Evolutionary conservation across 768 basidiomycete genomes (phyloP), one percentile per base, ranked within the genome.

Genomic region (Mycena latifolia): DNA sequence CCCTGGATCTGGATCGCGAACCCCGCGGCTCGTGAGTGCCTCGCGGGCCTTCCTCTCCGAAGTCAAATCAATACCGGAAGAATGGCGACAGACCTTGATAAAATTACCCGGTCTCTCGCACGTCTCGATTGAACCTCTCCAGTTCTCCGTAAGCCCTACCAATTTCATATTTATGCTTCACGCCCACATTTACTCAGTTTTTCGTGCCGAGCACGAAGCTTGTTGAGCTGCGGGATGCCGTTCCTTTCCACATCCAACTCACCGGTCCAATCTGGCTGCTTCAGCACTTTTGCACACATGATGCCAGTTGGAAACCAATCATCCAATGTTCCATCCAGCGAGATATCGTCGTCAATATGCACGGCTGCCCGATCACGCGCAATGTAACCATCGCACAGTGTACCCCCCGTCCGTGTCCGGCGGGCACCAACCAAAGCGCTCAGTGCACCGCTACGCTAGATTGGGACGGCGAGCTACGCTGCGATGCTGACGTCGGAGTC

Each of bases 391-490:
- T 60, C 27, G 37, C 10, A 2, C 17, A 52, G 14, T 51, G 33
- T 33, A 2, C 41, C 3, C 29, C 43, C 2, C n/a, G n/a, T n/a
- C n/a, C n/a, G n/a, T n/a, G n/a, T n/a, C 15, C 28, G 9, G 5
- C 2, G 11, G 28, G 6, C 5, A 14, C 28, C 2, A 43, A 11
- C 28, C 17, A 18, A 12, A 7, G 6, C 1, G 18, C 17, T n/a
- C 7, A 33, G 25, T 10, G n/a, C 11, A 47, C 18, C 20, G n/a
- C 53, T 5, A 18, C n/a, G 18, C 48, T 50, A 9, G 27, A 28
- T 2, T 60, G 58, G 58, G 35, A 41, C 25, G 58, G 58, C 58
- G 35, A 60, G 39, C 10, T 60, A 25, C 39, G 37, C 27, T 51
- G 47, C 28, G 27, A 51, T 17, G 2, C 33, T 5, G 48, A 50